These are phyloP conservation scores for Panellus pusillus DNA, from an alignment of 768 basidiomycete species.

Conservation along the genomic window DNA sequence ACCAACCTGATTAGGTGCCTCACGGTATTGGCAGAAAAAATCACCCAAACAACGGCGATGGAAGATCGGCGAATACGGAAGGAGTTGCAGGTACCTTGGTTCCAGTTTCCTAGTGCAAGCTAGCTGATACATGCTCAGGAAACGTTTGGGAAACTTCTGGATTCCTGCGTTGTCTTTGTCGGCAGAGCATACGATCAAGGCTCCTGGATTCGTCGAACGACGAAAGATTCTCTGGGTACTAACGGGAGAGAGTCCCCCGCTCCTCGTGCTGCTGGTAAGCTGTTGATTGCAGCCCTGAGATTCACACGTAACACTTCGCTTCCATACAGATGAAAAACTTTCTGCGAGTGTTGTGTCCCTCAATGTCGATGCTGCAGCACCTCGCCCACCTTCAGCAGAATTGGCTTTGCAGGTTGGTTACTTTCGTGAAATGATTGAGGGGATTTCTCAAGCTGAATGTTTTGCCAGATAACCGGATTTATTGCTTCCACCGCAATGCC, in stretches of 20 bases:
- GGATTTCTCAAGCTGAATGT: constrained; percentile 8
- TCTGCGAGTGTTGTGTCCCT: constrained; percentile 44
- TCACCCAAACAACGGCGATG: constrained; percentile 86
- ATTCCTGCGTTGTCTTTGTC: constrained; percentile 71
- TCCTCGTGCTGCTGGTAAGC: constrained; percentile 47
- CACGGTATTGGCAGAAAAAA: constrained; percentile 75
- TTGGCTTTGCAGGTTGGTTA: constrained; percentile 45
- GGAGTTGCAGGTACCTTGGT: constrained; percentile 72
- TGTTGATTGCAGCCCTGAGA: not conserved
- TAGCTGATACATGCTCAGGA: constrained; percentile 48
- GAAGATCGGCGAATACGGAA: constrained; percentile 87
- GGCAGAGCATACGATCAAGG: constrained; percentile 73
- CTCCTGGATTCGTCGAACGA: constrained; percentile 73
- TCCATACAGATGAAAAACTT: constrained; percentile 56
- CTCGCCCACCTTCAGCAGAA: constrained; percentile 40
- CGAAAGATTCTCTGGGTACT: constrained; percentile 57
- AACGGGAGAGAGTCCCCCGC: constrained; percentile 76
- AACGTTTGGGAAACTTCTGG: constrained; percentile 81
- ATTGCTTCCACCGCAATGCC: constrained; percentile 71
- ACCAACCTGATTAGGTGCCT: constrained; percentile 56
- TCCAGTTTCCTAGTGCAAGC: not conserved
- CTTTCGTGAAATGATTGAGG: not conserved
- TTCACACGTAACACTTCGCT: not conserved
- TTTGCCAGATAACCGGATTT: constrained; percentile 66
- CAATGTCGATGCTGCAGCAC: constrained; percentile 29